These are phyloP conservation scores for Penicillium subrubescens DNA, from an alignment of 495 filamentous ascomycete genomes.

Conservation along the genomic window DNA sequence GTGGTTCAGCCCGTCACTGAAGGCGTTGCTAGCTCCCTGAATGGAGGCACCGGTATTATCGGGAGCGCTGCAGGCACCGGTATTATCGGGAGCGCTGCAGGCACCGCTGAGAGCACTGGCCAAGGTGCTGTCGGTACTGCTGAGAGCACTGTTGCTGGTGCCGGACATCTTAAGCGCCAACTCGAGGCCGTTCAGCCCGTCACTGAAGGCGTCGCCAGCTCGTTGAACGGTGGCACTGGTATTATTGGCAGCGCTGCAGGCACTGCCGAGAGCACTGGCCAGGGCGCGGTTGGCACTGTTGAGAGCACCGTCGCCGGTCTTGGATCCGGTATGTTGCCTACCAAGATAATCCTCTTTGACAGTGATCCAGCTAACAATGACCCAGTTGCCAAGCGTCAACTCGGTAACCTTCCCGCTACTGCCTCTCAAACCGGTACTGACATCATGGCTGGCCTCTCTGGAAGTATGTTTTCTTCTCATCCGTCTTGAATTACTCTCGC, in stretches of 20 bases:
- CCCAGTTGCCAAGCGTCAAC: slow-evolving; percentile 17
- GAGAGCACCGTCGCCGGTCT: slow-evolving; percentile 14
- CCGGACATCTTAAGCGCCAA: slow-evolving; percentile 2
- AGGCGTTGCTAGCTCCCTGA: slow-evolving; percentile 15
- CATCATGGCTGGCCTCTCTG: slow-evolving; percentile 18
- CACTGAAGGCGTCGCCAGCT: slow-evolving; percentile 1
- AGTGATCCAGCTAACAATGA: neutral
- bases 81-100: slow-evolving; percentile 19
- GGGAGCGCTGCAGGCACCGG: slow-evolving; percentile 23
- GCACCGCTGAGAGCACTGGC: slow-evolving; percentile 17
- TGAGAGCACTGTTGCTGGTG: slow-evolving; percentile 11
- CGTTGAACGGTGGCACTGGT: slow-evolving; percentile 11
- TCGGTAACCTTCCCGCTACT: slow-evolving; percentile 16
- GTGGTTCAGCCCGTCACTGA: slow-evolving; percentile 7
- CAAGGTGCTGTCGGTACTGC: slow-evolving; percentile 15
- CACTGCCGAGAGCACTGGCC: slow-evolving; percentile 12
- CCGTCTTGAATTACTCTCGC: neutral
- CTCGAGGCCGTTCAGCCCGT: slow-evolving; percentile 7
- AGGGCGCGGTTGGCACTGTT: slow-evolving; percentile 15
- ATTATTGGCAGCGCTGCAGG: slow-evolving; percentile 12
- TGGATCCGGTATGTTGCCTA: neutral
- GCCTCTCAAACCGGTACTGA: slow-evolving; percentile 10
- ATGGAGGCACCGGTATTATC: slow-evolving; percentile 19
- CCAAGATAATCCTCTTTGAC: neutral
- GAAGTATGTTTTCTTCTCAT: slow-evolving; percentile 18